A percentile compares a stretch with the other conserved stretches of the same genome.
These are phyloP conservation scores for Nephelium lappaceum DNA, from an alignment of 345 rosid genomes.

Conservation along the genomic window DNA sequence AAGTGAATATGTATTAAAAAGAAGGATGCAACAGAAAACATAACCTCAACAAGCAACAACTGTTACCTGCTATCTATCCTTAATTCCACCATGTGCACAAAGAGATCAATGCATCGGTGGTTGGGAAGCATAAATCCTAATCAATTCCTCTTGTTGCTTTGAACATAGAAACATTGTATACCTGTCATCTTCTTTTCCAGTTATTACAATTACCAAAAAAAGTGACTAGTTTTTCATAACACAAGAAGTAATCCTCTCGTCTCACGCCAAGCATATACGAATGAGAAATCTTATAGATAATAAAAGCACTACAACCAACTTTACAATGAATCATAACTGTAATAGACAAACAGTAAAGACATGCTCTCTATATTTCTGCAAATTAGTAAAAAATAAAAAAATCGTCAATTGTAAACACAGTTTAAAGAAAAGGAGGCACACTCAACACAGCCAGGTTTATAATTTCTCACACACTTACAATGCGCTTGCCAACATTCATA, in stretches of 20 bases:
- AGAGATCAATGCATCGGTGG: no score
- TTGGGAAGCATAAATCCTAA: no score
- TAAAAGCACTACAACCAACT: not conserved
- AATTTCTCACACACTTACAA: constrained; percentile 76
- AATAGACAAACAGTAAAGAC: not conserved
- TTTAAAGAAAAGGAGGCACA: no score
- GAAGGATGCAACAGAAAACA: no score
- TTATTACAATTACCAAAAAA: constrained; percentile 22
- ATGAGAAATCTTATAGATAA: not conserved
- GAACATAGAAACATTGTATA: no score
- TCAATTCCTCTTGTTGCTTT: no score
- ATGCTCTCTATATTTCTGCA: constrained; percentile 12
- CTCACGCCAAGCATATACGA: not conserved
- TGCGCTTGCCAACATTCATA: constrained; percentile 85
- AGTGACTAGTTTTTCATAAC: constrained; percentile 1
- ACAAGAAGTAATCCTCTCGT: constrained; percentile 6
- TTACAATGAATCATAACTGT: not conserved
- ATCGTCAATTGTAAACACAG: not conserved
- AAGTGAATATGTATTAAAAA: no score
- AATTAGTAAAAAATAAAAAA: not conserved
- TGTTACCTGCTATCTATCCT: no score
- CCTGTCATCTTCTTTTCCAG: constrained; percentile 28
- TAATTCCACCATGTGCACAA: no score
- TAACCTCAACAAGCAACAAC: no score
- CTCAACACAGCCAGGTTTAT: not conserved